A percentile compares a stretch with the other conserved stretches of the same genome.
phyloP scores from a whole-genome alignment of 495 filamentous ascomycete genomes.

The Cladorrhinum samala region DNA sequence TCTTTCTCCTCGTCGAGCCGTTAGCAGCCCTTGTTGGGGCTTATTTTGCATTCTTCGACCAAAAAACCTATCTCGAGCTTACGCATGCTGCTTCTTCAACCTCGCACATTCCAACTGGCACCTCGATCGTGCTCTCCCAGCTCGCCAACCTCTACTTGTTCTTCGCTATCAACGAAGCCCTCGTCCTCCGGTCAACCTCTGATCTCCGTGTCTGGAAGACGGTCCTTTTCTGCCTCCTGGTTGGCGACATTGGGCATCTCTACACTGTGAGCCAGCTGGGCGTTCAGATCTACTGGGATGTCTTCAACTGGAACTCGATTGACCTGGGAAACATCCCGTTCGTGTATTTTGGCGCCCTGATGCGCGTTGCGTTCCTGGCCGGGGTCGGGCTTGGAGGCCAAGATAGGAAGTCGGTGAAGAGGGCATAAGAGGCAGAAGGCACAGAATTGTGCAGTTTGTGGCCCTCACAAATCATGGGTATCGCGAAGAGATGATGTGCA shows the following conservation, averaged over 20 bases:
- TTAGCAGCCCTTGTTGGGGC: constrained; percentile 58
- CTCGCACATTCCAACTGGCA: constrained; percentile 31
- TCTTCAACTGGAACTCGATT: constrained; percentile 55
- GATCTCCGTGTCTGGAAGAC: constrained; percentile 59
- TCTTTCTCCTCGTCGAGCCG: constrained; percentile 65
- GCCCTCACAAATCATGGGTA: too few relatives aligned
- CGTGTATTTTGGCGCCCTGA: constrained; percentile 52
- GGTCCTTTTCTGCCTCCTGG: constrained; percentile 52
- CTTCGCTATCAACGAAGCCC: constrained; percentile 63
- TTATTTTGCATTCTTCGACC: constrained; percentile 53
- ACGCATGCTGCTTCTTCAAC: constrained; percentile 47
- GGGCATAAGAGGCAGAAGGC: constrained; percentile 13
- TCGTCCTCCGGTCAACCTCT: constrained; percentile 56
- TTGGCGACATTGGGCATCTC: constrained; percentile 65
- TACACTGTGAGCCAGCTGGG: constrained; percentile 50
- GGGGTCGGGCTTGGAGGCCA: constrained; percentile 41
- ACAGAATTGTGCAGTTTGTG: too few relatives aligned
- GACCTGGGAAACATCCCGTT: constrained; percentile 60
- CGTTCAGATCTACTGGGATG: constrained; percentile 48
- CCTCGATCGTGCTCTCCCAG: constrained; percentile 53
- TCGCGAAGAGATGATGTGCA: too few relatives aligned
- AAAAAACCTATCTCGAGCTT: constrained; percentile 52
- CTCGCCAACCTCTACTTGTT: constrained; percentile 60
- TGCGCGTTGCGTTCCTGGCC: constrained; percentile 50
- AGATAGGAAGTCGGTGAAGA: constrained; percentile 14